Evolutionary conservation across 495 filamentous ascomycete species (phyloP), one percentile per base, ranked within the genome.

Genomic region (Aspergillus homomorphus): DNA sequence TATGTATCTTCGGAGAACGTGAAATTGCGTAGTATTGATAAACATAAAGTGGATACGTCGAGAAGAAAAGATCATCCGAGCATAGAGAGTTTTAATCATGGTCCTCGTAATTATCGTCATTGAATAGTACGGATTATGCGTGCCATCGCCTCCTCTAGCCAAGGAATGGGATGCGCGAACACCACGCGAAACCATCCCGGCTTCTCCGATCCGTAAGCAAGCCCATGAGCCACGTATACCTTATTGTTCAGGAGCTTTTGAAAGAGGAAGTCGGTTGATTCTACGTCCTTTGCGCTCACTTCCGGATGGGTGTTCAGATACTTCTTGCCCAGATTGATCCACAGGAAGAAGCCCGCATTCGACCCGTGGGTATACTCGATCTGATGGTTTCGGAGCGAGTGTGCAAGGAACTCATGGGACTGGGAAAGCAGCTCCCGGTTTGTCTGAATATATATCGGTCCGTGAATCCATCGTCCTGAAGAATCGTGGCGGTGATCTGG

Each of bases 341-440:
- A 87, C 9, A 87, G 61, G 62, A 87, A 87, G 53, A 87, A 79
- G 0, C 74, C 84, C 6, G 82, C 83, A 67, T 84, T 60, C 54
- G 73, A 54, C 45, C 72, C 56, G 9, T 55, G 48, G 10, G 68
- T 49, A 61, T 81, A 81, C 22, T 67, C 58, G 42, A 84, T 78
- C 1, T 69, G 70, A 8, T 70, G 62, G 6, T 70, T 48, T 18
- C 68, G 63, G 20, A 84, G 62, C 9, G 74, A 69, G 3, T 62
- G 44, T 18, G 68, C 68, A 0, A 73, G 69, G n/a, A 74, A 58
- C 14, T 60, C 60, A 53, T 81, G 77, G 5, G 62, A 53, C 5
- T 72, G 61, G 0, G 69, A 60, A 8, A 86, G 64, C 26, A 45
- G 66, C 53, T 69, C 54, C 10, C 61, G 68, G 53, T 75, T 81